These are phyloP conservation scores for Hypoxylon sp. DNA, from an alignment of 2,329 filamentous ascomycete genomes.

Conservation along the genomic window DNA sequence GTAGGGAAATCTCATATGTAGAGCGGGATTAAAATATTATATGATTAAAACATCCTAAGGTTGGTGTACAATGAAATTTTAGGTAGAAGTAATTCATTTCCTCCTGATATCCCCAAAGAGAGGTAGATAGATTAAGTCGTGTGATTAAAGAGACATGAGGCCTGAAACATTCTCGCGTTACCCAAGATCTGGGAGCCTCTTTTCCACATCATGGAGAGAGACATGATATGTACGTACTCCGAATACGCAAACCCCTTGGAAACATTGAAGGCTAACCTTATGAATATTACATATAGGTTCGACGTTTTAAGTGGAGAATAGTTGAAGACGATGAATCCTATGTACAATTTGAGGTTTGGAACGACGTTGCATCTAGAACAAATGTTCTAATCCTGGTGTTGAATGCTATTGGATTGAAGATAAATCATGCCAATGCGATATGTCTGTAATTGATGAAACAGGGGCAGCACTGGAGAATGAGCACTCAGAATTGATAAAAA, in stretches of 20 bases:
- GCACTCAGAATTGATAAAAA: slow-evolving; percentile 1
- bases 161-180: neutral
- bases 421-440: slow-evolving; percentile 10
- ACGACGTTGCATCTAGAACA: slow-evolving; percentile 10
- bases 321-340: slow-evolving; percentile 10
- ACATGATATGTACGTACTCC: neutral
- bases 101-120: no score
- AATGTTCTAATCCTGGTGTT: neutral
- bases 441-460: slow-evolving; percentile 26
- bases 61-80: neutral
- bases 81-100: no score
- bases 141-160: neutral
- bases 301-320: slow-evolving; percentile 2
- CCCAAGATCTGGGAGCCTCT: neutral
- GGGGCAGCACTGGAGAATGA: slow-evolving; percentile 16
- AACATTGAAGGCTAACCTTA: neutral
- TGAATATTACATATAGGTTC: slow-evolving; percentile 4
- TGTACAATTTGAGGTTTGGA: slow-evolving; percentile 6
- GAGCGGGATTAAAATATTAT: no score
- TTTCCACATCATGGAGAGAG: neutral
- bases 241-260: neutral
- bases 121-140: no score
- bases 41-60: no score
- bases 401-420: slow-evolving; percentile 5
- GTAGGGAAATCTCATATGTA: no score